A percentile compares a stretch with the other conserved stretches of the same genome.
Conservation (phyloP, 1,139 yeast genomes). For the Kodamaea plutei region DNA sequence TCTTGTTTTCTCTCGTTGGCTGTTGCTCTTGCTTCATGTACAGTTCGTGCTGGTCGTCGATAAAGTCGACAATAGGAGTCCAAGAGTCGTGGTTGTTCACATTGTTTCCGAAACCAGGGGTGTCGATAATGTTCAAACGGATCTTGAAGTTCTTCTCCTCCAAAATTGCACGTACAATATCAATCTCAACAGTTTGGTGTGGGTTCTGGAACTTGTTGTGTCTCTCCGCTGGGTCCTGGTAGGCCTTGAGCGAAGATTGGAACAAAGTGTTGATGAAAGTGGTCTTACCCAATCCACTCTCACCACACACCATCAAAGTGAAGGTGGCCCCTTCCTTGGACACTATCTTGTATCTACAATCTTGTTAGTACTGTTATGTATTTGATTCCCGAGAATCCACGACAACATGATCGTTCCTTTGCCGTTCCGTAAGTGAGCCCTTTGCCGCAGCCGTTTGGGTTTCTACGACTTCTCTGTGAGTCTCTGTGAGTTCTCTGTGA, state of each 20-base stretch:
- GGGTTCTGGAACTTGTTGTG: constrained; percentile 60
- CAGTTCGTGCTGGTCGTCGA: constrained; percentile 95
- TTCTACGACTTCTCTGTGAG: too few species aligned
- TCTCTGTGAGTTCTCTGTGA: too few species aligned
- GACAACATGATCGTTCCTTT: too few species aligned
- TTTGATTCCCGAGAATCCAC: too few species aligned
- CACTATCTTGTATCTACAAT: constrained; percentile 73
- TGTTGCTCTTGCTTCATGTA: constrained; percentile 97
- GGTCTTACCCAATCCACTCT: constrained; percentile 90
- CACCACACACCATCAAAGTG: constrained; percentile 95
- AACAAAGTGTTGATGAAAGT: constrained; percentile 92
- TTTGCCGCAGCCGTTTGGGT: too few species aligned
- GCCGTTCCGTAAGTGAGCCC: too few species aligned
- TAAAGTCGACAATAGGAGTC: constrained; percentile 89
- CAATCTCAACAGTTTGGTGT: constrained; percentile 87
- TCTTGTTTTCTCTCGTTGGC: constrained; percentile 65
- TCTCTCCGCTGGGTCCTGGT: constrained; percentile 61
- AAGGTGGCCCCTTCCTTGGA: constrained; percentile 86
- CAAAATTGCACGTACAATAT: constrained; percentile 81
- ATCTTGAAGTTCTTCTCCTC: constrained; percentile 90
- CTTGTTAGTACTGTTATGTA: constrained; percentile 17
- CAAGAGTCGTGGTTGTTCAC: constrained; percentile 90
- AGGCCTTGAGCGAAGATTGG: constrained; percentile 64
- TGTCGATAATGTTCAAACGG: constrained; percentile 84
- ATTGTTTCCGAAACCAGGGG: constrained; percentile 98